Conservation (phyloP, 768 basidiomycete genomes). For the Clitopilus passeckerianus region DNA sequence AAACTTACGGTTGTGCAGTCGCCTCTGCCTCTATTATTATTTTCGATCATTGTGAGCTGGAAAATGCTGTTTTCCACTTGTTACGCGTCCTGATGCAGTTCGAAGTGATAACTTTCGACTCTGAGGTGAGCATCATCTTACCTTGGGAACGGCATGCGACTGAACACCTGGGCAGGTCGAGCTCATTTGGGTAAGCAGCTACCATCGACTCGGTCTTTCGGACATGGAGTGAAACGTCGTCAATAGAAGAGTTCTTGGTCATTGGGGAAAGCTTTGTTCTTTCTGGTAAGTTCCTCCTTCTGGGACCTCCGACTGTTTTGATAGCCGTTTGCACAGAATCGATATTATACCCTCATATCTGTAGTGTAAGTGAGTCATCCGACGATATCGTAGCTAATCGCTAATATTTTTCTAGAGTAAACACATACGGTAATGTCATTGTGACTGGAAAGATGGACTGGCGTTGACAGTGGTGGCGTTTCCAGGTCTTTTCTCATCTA, state of each 20-base stretch:
- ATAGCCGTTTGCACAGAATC: slow-evolving; percentile 35
- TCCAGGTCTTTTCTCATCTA: slow-evolving; percentile 37
- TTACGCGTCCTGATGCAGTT: background rate
- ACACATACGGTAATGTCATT: slow-evolving; percentile 40
- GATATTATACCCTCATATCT: slow-evolving; percentile 48
- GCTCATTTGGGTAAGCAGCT: slow-evolving; percentile 46
- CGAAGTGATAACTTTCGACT: slow-evolving; percentile 45
- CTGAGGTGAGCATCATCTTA: slow-evolving; percentile 33
- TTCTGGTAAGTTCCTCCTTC: slow-evolving; percentile 32
- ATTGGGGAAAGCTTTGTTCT: slow-evolving; percentile 47
- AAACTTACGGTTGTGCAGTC: slow-evolving; percentile 26
- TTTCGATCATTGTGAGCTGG: slow-evolving; percentile 46
- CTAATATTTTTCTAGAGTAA: slow-evolving; percentile 30
- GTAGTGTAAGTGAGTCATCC: slow-evolving; percentile 35
- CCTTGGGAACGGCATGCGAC: background rate
- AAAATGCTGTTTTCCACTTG: background rate
- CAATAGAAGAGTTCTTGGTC: slow-evolving; percentile 49
- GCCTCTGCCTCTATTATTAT: slow-evolving; percentile 46
- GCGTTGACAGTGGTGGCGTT: slow-evolving; percentile 2
- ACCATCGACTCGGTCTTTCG: background rate
- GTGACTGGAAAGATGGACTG: background rate
- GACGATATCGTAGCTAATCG: background rate
- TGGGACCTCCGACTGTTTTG: background rate
- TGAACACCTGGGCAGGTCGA: slow-evolving; percentile 29
- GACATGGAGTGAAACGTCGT: background rate